These are phyloP conservation scores for apple (Malus domestica) DNA, from an alignment of 306 rosid genomes.

Conservation along the genomic window DNA sequence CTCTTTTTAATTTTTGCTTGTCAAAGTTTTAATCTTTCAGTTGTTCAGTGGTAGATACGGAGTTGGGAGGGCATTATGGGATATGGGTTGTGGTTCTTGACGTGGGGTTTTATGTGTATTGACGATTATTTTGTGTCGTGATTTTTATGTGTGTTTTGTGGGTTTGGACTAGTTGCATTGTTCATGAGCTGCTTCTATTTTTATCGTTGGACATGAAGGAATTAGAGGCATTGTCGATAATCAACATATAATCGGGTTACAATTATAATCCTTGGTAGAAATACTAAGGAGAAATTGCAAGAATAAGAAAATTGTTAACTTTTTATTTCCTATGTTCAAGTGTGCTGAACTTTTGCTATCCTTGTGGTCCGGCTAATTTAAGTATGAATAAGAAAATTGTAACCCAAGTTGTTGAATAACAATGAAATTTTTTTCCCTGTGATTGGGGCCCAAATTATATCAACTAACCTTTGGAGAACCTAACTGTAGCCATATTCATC, in stretches of 20 bases:
- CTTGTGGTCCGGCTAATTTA: neutral
- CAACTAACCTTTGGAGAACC: neutral
- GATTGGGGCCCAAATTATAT: neutral
- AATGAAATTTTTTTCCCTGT: no score
- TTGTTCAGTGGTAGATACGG: neutral
- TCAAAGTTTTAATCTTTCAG: constrained; percentile 19
- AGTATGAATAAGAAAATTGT: neutral
- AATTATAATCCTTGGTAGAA: neutral
- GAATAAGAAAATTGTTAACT: neutral
- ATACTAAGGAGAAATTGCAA: neutral
- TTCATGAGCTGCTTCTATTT: neutral
- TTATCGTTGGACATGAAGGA: constrained; percentile 1
- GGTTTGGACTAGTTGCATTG: neutral
- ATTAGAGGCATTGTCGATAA: constrained; percentile 8
- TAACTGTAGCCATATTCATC: neutral
- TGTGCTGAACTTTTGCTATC: neutral
- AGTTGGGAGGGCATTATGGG: neutral
- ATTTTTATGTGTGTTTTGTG: neutral
- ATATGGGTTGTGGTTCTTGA: neutral
- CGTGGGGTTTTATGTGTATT: neutral
- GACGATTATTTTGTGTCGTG: neutral
- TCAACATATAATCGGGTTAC: neutral
- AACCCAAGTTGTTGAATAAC: neutral
- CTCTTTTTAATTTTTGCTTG: neutral
- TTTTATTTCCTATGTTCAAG: neutral